Evolutionary conservation across 768 basidiomycete species (phyloP).

Genomic region (Sporobolomyces roseus): DNA sequence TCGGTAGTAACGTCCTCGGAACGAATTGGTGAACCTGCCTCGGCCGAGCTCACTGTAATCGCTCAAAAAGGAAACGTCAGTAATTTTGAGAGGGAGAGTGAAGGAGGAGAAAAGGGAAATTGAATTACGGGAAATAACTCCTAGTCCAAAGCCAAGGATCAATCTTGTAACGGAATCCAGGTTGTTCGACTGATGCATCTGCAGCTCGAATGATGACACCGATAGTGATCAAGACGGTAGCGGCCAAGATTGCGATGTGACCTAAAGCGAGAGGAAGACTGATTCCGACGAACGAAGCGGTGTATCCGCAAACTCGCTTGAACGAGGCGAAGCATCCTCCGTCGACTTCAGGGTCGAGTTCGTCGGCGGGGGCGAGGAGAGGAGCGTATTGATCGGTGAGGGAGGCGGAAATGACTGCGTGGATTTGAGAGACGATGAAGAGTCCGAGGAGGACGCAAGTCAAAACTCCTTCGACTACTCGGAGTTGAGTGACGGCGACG

Average conservation of each 20-base stretch:
- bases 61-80: neutral
- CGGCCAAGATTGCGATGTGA: conserved; percentile 26
- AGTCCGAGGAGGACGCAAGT: conserved; percentile 32
- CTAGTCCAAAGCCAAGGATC: conserved; percentile 22
- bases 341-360: conserved; percentile 20
- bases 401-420: conserved; percentile 26
- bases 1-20: conserved; percentile 30
- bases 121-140: conserved; percentile 30
- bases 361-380: conserved; percentile 24
- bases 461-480: conserved; percentile 32
- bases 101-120: neutral
- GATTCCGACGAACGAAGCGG: conserved; percentile 27
- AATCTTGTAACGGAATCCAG: conserved; percentile 36
- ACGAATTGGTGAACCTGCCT: conserved; percentile 19
- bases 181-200: conserved; percentile 35
- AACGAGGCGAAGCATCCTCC: conserved; percentile 6
- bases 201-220: conserved; percentile 22
- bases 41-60: conserved; percentile 20
- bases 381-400: conserved; percentile 36
- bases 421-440: conserved; percentile 21
- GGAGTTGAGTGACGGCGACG: conserved; percentile 37
- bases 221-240: conserved; percentile 15
- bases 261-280: conserved; percentile 34
- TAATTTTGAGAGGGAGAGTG: too few relatives aligned
- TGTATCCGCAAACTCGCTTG: conserved; percentile 20